Conservation (phyloP, 306 rosid species). For the Rubus idaeus region DNA sequence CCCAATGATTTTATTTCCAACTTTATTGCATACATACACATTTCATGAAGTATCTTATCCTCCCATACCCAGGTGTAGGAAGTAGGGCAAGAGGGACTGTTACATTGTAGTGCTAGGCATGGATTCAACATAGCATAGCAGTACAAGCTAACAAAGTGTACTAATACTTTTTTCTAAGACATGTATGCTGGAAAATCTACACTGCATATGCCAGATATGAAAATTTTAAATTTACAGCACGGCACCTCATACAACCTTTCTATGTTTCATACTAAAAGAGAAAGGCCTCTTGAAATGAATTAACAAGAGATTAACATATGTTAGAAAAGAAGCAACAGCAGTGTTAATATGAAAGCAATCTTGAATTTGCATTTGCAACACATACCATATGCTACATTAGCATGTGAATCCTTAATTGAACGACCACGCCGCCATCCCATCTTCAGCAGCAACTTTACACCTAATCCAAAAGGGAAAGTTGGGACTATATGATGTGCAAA, state of each 20-base stretch:
- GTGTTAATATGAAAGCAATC: slow-evolving; percentile 4
- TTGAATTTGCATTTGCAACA: slow-evolving; percentile 1
- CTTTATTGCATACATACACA: not conserved
- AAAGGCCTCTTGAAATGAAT: not conserved
- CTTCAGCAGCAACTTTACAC: slow-evolving; percentile 81
- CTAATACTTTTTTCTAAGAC: not conserved
- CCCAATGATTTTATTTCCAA: not conserved
- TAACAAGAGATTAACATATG: not conserved
- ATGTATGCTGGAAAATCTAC: not conserved
- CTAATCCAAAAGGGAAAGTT: slow-evolving; percentile 40
- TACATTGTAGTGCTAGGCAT: not conserved
- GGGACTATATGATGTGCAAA: slow-evolving; percentile 21
- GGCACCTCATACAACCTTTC: not conserved
- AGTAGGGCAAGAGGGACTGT: not conserved
- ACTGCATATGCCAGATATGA: not conserved
- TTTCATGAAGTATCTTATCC: not conserved
- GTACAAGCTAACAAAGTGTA: not conserved
- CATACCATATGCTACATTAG: slow-evolving; percentile 66
- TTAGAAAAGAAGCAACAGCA: not conserved
- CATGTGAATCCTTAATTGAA: slow-evolving; percentile 80
- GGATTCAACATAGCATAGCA: not conserved
- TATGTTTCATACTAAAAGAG: too few species aligned
- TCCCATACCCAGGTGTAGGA: not conserved
- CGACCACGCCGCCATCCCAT: slow-evolving; percentile 99
- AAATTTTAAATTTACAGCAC: not conserved